Percentiles rank a stretch among this genome's conserved stretches.
These are phyloP conservation scores for Pseudogymnoascus sp. DNA, from an alignment of 2,329 filamentous ascomycete genomes.

Conservation along the genomic window DNA sequence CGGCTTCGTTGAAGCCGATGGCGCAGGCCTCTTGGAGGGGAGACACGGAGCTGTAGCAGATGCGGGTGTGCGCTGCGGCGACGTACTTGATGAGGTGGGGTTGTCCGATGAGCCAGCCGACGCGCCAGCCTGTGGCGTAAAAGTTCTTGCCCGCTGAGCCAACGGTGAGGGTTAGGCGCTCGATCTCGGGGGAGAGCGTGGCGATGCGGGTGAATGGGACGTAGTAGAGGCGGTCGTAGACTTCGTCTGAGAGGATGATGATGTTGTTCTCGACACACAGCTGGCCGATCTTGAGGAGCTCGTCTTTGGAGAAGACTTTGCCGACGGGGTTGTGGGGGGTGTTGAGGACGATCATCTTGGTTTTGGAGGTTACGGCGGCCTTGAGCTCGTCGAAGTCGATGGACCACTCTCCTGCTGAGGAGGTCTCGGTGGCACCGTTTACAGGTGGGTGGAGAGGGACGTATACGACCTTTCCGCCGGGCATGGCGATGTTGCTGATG, in stretches of 20 bases:
- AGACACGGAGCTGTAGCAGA: conserved; percentile 91
- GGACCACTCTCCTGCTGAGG: conserved; percentile 80
- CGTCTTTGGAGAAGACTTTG: conserved; percentile 82
- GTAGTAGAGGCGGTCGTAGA: conserved; percentile 94
- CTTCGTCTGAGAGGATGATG: conserved; percentile 85
- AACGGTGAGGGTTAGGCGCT: conserved; percentile 81
- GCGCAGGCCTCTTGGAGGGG: conserved; percentile 91
- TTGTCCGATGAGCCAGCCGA: conserved; percentile 87
- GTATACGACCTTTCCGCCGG: conserved; percentile 88
- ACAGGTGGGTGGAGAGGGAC: conserved; percentile 87
- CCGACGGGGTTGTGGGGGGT: conserved; percentile 89
- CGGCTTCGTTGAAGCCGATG: conserved; percentile 87
- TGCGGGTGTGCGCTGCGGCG: conserved; percentile 84
- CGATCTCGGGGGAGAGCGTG: conserved; percentile 83
- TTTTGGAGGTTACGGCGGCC: conserved; percentile 71
- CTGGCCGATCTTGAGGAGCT: conserved; percentile 77
- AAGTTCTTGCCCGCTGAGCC: conserved; percentile 98
- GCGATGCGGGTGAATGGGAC: conserved; percentile 89
- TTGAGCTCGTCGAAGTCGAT: conserved; percentile 79
- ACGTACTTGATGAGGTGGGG: conserved; percentile 86
- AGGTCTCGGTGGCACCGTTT: conserved; percentile 69
- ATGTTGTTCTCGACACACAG: conserved; percentile 89
- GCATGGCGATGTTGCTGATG: conserved; percentile 98
- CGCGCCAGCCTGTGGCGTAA: conserved; percentile 94
- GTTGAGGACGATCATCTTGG: conserved; percentile 93